Base-by-base conservation (phyloP, 768 basidiomycete species). In the Paxillus ammoniavirescens region DNA sequence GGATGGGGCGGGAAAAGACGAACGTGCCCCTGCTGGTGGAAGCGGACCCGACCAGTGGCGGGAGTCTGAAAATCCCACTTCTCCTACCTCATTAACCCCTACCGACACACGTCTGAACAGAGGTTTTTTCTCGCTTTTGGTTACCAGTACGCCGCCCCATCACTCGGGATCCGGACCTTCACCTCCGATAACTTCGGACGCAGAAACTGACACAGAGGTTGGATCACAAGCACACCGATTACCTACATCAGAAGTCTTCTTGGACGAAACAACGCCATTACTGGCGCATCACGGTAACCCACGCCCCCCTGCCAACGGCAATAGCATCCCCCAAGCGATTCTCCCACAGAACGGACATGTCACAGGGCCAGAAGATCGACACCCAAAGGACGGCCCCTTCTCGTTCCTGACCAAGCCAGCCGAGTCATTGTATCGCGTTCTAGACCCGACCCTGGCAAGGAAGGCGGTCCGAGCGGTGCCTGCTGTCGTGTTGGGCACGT, bases 401-500 rank as follows among this genome's bases (percentile, higher is more conserved):
- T 13, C 10, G 42, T 48, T 30, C 45, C 50, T 52, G 9, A 36
- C 43, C 9, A 56, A 53, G 37, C 38, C 60, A 1, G 57, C 49
- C 18, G 50, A 52, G 42, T 50, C 53, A 1, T 41, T 63, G 18
- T 47, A 47, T 10, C 41, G 28, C 6, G 5, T 55, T n/a, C 48
- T 63, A 17, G 58, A 48, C 47, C 55, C 63, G 30, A 57, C 65
- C 54, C 13, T 68, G 1, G 58, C 55, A 28, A 46, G 42, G 42
- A 61, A 55, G 14, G 61, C 47, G 0, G 55, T 80, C 5, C 70
- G 65, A 46, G 77, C 84, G 0, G 61, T 95, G n/a, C 94, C 95
- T 1, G 89, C 93, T 0, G 92, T 95, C 3, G 65, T 93, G 14
- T 75, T 97, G 21, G 96, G 94, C 7, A 80, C 83, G 59, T 69